Percentiles rank a stretch among this genome's conserved stretches.
These are phyloP conservation scores for Mycosphaerella sp. DNA, from an alignment of 2,329 filamentous ascomycete species.

Conservation along the genomic window DNA sequence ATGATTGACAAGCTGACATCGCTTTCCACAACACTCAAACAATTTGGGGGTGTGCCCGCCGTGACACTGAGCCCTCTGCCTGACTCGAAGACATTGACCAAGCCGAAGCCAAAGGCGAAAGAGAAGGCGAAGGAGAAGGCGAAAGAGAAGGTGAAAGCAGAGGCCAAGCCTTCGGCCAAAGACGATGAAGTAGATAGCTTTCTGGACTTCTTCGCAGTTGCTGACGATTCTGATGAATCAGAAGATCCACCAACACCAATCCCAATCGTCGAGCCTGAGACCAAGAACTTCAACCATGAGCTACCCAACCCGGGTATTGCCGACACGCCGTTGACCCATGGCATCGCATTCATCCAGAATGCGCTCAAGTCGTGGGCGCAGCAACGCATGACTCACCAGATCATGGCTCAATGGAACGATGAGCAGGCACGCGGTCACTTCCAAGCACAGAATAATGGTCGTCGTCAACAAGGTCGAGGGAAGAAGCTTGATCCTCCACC, in stretches of 20 bases:
- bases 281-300: slow-evolving; percentile 14
- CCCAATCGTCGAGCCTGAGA: slow-evolving; percentile 4
- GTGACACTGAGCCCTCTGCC: slow-evolving; percentile 16
- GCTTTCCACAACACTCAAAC: slow-evolving; percentile 25
- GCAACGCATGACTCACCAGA: slow-evolving; percentile 24
- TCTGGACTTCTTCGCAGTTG: slow-evolving; percentile 25
- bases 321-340: slow-evolving; percentile 28
- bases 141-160: background rate
- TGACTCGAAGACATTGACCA: slow-evolving; percentile 1
- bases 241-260: background rate
- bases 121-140: background rate
- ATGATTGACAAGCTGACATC: slow-evolving; percentile 27
- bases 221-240: slow-evolving; percentile 18
- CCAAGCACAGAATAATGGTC: slow-evolving; percentile 20
- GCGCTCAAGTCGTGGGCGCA: slow-evolving; percentile 33
- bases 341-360: slow-evolving; percentile 34
- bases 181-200: slow-evolving; percentile 23
- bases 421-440: slow-evolving; percentile 11
- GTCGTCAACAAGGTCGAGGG: slow-evolving; percentile 20
- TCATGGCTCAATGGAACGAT: slow-evolving; percentile 19
- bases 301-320: slow-evolving; percentile 18
- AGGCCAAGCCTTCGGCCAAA: slow-evolving; percentile 1
- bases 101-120: background rate
- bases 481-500: slow-evolving; percentile 22
- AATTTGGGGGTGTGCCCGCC: slow-evolving; percentile 27